Evolutionary conservation across 441 rosid genomes (phyloP), one percentile per base, ranked within the genome.

Genomic region (Hypseocharis bilobata): DNA sequence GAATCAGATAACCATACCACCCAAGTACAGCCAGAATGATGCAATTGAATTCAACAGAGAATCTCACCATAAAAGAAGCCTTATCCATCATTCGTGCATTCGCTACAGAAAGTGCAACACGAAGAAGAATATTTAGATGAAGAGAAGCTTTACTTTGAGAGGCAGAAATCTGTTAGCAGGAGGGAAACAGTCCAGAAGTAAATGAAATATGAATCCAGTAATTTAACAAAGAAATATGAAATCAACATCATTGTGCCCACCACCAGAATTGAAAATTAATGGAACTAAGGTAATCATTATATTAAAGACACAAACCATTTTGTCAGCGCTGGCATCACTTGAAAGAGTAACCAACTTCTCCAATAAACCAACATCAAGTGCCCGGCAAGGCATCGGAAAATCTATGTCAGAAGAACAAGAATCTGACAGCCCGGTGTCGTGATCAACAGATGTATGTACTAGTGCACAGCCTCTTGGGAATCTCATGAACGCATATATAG

Each of bases 401-500:
- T n/a, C n/a, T n/a, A n/a, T n/a, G n/a, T n/a, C n/a, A n/a, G n/a
- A n/a, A n/a, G n/a, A n/a, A n/a, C n/a, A 79, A 67, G 74, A 74
- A 74, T 78, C 70, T 38, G 65, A 70, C 67, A 65, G 77, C 75
- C 62, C 66, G 59, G 73, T 68, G 29, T 68, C 56, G 14, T 63
- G 62, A 69, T 63, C 64, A 44, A 73, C 65, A 67, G 79, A 72
- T 68, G 74, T 55, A 42, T 82, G 74, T 42, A 76, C 69, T 40
- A 64, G 52, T 4, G 64, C 66, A 67, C 72, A 66, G 27, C 79
- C 75, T 74, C 95, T 78, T 47, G 98, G 98, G 76, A 87, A 88
- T 68, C 86, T 86, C 96, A 91, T 85, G 67, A 93, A 86, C 40
- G 86, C 78, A 75, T 82, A 77, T 66, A 90, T 72, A 14, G 88